Base-by-base conservation (phyloP, 352 stramenopile species). In the Phytopythium cucurbitacearum region DNA sequence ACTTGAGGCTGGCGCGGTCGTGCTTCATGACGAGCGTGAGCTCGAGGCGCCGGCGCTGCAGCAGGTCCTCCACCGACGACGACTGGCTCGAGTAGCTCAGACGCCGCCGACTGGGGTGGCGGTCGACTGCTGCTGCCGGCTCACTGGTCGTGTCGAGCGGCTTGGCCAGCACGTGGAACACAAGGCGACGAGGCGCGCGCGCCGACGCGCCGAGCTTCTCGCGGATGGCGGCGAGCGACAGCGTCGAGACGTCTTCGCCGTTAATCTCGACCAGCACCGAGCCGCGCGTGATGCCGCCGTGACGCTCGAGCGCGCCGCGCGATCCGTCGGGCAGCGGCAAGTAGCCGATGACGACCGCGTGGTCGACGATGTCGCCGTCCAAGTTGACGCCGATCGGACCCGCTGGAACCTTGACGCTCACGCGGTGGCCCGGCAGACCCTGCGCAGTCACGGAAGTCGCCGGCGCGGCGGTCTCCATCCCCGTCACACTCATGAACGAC, bases 301-400 rank as follows among this genome's bases (percentile, higher is more conserved):
- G 67, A 7, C 52, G 59, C 51, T 91, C 83, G 8, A 91, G 61
- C 12, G 55, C 60, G 1, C 80, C 78, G 28, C 67, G 67, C 0
- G 65, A 77, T 5, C 83, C 83, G 37, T 89, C 77, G 0, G 70
- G 62, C 5, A 91, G 53, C 32, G 67, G 63, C n/a, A 69, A 51
- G 48, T 91, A 94, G 3, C 80, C 79, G 16, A 85, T 57, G 3
- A 94, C 78, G 36, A 91, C 73, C 2, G 76, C 80, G 8, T 57
- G 61, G 13, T 87, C 62, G 0, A 64, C 44, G 4, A 76, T 57
- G n/a, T 61, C 60, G 15, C 73, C 71, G 45, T 89, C 74, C 13
- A 94, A 52, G 33, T 88, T 80, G 7, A 94, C 59, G 1, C 83
- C 83, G 32, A 94, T 60, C 3, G 80, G 75, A 7, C 83, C 83